Percentiles rank a stretch among this genome's conserved stretches.
These are phyloP conservation scores for Lithohypha guttulata DNA, from an alignment of 2,329 filamentous ascomycete species.

Conservation along the genomic window DNA sequence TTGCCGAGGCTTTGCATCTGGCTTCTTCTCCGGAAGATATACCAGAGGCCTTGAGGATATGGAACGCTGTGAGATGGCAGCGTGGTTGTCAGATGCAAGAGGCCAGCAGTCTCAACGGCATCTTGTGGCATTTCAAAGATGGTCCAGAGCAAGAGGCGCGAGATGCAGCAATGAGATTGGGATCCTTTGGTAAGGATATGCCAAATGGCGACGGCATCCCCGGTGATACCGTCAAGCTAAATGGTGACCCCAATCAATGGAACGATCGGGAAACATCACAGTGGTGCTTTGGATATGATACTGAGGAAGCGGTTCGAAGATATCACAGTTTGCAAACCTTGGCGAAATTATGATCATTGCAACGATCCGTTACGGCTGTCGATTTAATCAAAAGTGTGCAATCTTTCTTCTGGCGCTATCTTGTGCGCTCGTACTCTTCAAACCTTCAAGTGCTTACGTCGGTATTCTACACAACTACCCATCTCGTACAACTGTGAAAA, in stretches of 20 bases:
- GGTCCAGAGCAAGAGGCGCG: constrained; percentile 33
- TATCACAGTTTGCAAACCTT: too few relatives aligned
- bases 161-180: constrained; percentile 31
- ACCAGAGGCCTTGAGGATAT: constrained; percentile 27
- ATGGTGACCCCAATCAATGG: constrained; percentile 42
- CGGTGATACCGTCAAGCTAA: too few relatives aligned
- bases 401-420: too few relatives aligned
- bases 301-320: constrained; percentile 30
- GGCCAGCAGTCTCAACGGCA: constrained; percentile 37
- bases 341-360: too few relatives aligned
- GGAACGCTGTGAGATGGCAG: constrained; percentile 28
- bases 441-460: too few relatives aligned
- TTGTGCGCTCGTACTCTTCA: too few relatives aligned
- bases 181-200: constrained; percentile 26
- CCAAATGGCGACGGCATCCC: too few relatives aligned
- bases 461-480: too few relatives aligned
- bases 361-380: too few relatives aligned
- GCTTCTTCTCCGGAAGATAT: constrained; percentile 22
- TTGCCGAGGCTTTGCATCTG: constrained; percentile 21
- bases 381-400: too few relatives aligned
- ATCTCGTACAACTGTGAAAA: too few relatives aligned
- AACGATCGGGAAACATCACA: constrained; percentile 36
- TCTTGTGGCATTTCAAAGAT: constrained; percentile 39
- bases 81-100: constrained; percentile 33
- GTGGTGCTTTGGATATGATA: constrained; percentile 43